Conservation (phyloP, 768 basidiomycete genomes). For the Auriscalpium vulgare region DNA sequence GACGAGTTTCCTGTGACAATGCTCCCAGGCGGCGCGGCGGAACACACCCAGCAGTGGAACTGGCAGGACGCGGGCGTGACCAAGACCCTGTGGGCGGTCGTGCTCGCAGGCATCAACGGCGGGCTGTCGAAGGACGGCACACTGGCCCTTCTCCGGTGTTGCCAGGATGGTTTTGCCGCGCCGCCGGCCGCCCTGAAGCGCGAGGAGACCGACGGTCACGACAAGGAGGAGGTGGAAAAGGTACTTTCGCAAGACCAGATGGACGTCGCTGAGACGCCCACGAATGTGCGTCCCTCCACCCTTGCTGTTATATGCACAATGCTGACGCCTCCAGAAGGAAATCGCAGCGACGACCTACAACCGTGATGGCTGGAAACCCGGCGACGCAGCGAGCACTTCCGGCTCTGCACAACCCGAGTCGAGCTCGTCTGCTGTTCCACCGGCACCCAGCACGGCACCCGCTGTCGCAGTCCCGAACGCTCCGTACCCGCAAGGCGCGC, state of each 20-base stretch:
- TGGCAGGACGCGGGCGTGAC: conserved; percentile 75
- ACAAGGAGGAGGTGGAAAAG: conserved; percentile 18
- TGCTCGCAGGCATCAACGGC: conserved; percentile 45
- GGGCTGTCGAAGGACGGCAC: conserved; percentile 59
- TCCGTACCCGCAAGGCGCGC: conserved; percentile 16
- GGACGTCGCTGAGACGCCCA: conserved; percentile 6
- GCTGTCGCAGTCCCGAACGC: conserved; percentile 13
- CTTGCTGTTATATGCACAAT: neutral
- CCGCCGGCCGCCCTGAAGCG: conserved; percentile 1
- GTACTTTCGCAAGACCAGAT: conserved; percentile 5
- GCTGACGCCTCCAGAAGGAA: neutral
- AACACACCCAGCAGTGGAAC: conserved; percentile 50
- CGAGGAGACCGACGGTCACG: conserved; percentile 3
- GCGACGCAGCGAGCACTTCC: neutral
- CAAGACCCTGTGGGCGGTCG: conserved; percentile 65
- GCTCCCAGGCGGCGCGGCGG: conserved; percentile 41
- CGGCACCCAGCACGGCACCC: conserved; percentile 8
- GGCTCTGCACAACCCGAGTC: neutral
- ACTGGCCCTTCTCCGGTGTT: conserved; percentile 46
- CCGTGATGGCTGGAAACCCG: neutral
- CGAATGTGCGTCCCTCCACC: neutral
- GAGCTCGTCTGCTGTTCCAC: conserved; percentile 4
- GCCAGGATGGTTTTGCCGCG: conserved; percentile 43
- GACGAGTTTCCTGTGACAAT: conserved; percentile 70
- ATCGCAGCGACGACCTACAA: neutral